phyloP scores from a whole-genome alignment of 108 stramenopile genomes.

The Skeletonema costatum region DNA sequence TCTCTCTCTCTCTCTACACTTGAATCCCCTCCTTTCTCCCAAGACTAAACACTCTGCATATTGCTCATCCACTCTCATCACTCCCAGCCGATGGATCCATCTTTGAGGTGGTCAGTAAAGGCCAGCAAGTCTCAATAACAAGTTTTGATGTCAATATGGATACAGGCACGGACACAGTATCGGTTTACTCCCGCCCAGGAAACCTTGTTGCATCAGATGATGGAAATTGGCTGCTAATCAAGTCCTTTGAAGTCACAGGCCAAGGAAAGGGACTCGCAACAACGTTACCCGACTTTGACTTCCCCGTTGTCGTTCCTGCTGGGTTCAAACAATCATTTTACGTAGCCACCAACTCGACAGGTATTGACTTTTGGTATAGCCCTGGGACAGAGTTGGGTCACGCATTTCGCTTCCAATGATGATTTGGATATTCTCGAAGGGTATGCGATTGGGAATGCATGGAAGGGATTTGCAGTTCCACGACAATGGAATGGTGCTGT shows the following conservation, averaged over 20 bases:
- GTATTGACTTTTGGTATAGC: slow-evolving; percentile 16
- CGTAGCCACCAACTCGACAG: neutral
- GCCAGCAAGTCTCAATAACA: neutral
- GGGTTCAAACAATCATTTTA: slow-evolving; percentile 18
- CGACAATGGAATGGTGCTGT: slow-evolving; percentile 18
- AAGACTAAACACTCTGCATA: neutral
- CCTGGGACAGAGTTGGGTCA: neutral
- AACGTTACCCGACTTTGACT: slow-evolving; percentile 4
- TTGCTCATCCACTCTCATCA: neutral
- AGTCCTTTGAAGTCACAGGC: slow-evolving; percentile 9
- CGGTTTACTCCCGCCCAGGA: slow-evolving; percentile 12
- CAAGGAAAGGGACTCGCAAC: slow-evolving; percentile 13
- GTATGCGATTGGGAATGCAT: slow-evolving; percentile 3
- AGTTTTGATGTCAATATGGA: slow-evolving; percentile 23
- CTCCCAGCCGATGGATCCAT: slow-evolving; percentile 8
- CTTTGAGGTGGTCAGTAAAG: slow-evolving; percentile 11
- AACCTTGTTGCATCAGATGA: slow-evolving; percentile 8
- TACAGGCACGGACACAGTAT: neutral
- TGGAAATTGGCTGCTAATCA: slow-evolving; percentile 8
- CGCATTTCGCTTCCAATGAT: slow-evolving; percentile 1
- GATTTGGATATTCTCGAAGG: slow-evolving; percentile 9
- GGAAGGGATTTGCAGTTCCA: slow-evolving; percentile 1
- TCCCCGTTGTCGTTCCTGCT: slow-evolving; percentile 2
- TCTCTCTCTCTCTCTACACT: neutral
- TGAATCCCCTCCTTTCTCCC: neutral